A percentile compares a stretch with the other conserved stretches of the same genome.
Evolutionary conservation across 2,329 filamentous ascomycete genomes (phyloP).

Genomic region (Aotearoamyces nothofagi): DNA sequence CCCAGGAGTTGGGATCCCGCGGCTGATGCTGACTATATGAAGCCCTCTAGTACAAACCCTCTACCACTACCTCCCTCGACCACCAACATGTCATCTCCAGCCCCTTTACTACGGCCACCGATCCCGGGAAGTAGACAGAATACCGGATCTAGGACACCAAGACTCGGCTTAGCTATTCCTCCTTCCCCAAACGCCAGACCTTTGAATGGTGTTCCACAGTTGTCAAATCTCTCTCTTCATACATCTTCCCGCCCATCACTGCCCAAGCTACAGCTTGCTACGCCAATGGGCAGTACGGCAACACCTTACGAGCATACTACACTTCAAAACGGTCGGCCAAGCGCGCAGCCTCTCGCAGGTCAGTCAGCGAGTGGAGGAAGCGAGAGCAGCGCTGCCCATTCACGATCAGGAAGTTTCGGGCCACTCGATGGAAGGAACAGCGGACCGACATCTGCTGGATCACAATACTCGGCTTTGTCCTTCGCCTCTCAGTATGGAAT

Average conservation of each 20-base stretch:
- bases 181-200: conserved; percentile 72
- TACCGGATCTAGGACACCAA: conserved; percentile 16
- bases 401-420: conserved; percentile 72
- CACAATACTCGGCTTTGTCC: conserved; percentile 69
- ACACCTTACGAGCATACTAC: conserved; percentile 53
- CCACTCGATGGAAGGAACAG: conserved; percentile 60
- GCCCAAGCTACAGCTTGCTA: conserved; percentile 73
- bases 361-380: conserved; percentile 63
- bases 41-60: conserved; percentile 1
- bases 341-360: conserved; percentile 32
- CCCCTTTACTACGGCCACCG: conserved; percentile 20
- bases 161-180: conserved; percentile 76
- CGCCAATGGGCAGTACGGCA: conserved; percentile 69
- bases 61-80: conserved; percentile 1
- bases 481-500: conserved; percentile 54
- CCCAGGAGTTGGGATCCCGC: background rate
- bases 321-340: conserved; percentile 19
- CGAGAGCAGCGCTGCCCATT: conserved; percentile 65
- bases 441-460: conserved; percentile 76
- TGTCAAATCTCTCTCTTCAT: conserved; percentile 9
- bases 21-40: conserved; percentile 1
- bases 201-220: conserved; percentile 37
- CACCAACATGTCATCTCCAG: conserved; percentile 20
- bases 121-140: conserved; percentile 19
- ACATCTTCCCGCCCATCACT: conserved; percentile 35